phyloP scores from a whole-genome alignment of 2,329 filamentous ascomycete genomes.

The Zymoseptoria brevis region DNA sequence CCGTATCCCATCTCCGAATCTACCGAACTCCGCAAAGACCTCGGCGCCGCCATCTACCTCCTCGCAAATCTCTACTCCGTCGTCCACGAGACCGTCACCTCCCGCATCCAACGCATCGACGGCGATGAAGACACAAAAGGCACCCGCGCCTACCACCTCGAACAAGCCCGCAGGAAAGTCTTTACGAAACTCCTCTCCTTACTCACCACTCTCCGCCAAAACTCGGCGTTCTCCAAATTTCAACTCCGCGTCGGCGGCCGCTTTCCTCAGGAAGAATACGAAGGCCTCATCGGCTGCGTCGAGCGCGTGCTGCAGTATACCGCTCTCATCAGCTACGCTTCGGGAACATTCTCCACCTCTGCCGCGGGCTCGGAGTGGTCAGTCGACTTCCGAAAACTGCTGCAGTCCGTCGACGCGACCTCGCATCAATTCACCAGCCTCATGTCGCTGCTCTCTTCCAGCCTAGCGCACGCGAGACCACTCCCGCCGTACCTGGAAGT shows the following conservation, averaged over 20 bases:
- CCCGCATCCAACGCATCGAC: slow-evolving; percentile 51
- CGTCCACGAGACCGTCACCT: slow-evolving; percentile 58
- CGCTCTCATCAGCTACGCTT: slow-evolving; percentile 57
- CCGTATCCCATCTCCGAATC: slow-evolving; percentile 65
- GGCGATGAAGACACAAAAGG: slow-evolving; percentile 44
- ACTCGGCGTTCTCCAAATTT: slow-evolving; percentile 59
- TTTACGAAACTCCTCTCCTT: slow-evolving; percentile 62
- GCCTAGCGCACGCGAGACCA: slow-evolving; percentile 57
- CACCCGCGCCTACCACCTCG: slow-evolving; percentile 47
- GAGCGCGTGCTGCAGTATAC: slow-evolving; percentile 59
- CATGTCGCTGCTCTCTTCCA: slow-evolving; percentile 60
- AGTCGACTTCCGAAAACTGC: slow-evolving; percentile 49
- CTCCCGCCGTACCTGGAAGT: slow-evolving; percentile 63
- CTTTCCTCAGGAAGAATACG: slow-evolving; percentile 59
- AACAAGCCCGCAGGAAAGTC: slow-evolving; percentile 51
- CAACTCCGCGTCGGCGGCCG: slow-evolving; percentile 63
- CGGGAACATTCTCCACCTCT: slow-evolving; percentile 41
- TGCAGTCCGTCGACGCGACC: slow-evolving; percentile 50
- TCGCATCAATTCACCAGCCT: slow-evolving; percentile 61
- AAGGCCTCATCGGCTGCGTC: slow-evolving; percentile 51
- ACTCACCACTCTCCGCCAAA: slow-evolving; percentile 54
- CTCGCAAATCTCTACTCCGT: slow-evolving; percentile 67
- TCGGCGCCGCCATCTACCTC: slow-evolving; percentile 62
- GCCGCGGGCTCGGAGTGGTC: slow-evolving; percentile 50
- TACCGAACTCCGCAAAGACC: slow-evolving; percentile 58